Evolutionary conservation across 352 stramenopile species (phyloP).

Genomic region (Globisporangium camurandrum): DNA sequence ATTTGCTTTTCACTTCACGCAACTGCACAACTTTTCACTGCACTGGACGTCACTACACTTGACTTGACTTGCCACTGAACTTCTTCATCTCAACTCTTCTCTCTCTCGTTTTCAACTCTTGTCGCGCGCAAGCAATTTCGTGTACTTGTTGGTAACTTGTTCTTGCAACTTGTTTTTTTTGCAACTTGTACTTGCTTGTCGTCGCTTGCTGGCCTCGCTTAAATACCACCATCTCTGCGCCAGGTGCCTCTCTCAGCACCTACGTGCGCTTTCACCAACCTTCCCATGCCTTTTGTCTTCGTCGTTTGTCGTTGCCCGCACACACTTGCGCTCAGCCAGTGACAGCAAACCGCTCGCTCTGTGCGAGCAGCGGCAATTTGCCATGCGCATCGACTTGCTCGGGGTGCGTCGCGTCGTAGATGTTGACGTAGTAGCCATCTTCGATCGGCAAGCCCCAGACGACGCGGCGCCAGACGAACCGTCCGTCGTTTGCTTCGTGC

Average conservation of each 20-base stretch:
- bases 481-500: slow-evolving; percentile 58
- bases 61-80: slow-evolving; percentile 4
- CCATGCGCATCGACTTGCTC: slow-evolving; percentile 26
- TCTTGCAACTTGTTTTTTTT: neutral
- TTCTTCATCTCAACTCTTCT: slow-evolving; percentile 4
- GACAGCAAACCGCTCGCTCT: slow-evolving; percentile 68
- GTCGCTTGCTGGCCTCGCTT: slow-evolving; percentile 11
- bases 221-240: no score
- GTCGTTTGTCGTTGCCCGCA: no score
- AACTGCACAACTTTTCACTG: no score
- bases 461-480: slow-evolving; percentile 66
- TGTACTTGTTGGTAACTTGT: no score
- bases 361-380: slow-evolving; percentile 42
- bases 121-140: no score
- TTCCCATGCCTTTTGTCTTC: no score
- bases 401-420: slow-evolving; percentile 61
- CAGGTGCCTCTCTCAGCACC: no score
- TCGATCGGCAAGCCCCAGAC: slow-evolving; percentile 84
- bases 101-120: neutral
- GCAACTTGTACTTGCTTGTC: neutral
- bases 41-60: slow-evolving; percentile 2
- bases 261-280: no score
- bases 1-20: slow-evolving; percentile 4
- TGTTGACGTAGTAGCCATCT: slow-evolving; percentile 84
- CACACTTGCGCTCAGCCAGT: slow-evolving; percentile 23